Conservation (phyloP, 345 rosid genomes). For the Hypericum perforatum region DNA sequence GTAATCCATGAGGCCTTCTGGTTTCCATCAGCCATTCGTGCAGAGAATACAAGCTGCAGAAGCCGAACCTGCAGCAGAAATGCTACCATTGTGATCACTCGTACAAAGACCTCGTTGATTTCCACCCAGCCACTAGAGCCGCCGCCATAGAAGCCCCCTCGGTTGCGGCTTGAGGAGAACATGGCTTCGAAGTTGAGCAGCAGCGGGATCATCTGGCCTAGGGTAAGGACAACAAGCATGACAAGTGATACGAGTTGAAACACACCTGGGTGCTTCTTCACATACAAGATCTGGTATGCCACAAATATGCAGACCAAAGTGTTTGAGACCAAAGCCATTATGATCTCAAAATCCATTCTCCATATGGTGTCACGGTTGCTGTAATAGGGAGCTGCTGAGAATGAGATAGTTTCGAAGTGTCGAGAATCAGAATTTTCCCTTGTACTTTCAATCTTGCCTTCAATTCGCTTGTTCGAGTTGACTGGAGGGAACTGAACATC, state of each 20-base stretch:
- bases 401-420: constrained; percentile 2
- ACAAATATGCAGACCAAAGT: constrained; percentile 15
- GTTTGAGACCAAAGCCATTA: constrained; percentile 13
- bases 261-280: constrained; percentile 12
- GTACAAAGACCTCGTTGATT: constrained; percentile 18
- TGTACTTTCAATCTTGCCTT: background rate
- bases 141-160: background rate
- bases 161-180: constrained; percentile 5
- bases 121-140: constrained; percentile 10
- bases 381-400: constrained; percentile 11
- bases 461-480: background rate
- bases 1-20: constrained; percentile 16
- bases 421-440: background rate
- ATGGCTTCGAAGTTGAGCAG: constrained; percentile 21
- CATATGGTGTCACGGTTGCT: background rate
- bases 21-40: constrained; percentile 8
- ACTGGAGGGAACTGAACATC: background rate
- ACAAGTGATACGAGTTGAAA: constrained; percentile 14
- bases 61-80: constrained; percentile 20
- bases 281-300: constrained; percentile 15
- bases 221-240: constrained; percentile 16
- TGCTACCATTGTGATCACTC: constrained; percentile 15
- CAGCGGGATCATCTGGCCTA: constrained; percentile 17
- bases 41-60: constrained; percentile 14
- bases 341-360: constrained; percentile 21